Evolutionary conservation across 345 rosid species (phyloP), one percentile per base, ranked within the genome.

Genomic region (Pistacia vera): DNA sequence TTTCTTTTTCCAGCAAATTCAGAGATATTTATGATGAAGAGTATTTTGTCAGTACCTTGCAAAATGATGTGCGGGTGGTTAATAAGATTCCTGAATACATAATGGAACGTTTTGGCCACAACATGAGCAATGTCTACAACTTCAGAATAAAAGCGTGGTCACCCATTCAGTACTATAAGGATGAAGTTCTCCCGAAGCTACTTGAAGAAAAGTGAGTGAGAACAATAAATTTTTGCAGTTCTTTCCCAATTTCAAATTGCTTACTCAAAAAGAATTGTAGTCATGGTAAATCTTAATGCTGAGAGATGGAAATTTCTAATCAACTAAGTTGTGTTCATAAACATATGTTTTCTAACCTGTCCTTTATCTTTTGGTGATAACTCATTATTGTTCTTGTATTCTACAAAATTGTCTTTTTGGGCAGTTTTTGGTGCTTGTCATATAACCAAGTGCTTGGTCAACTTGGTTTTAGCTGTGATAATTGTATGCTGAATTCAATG

Each of bases 91-190:
- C 98, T 68, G 97, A 77, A 63, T 94, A 92, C 70, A 68, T 94
- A 75, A 97, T 94, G 99, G 99, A 94, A 79, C 97, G 99, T 49
- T 97, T 91, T 91, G 97, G 91, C 88, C 68, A 74, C 78, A 94
- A 94, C 74, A 78, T 97, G 92, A 87, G 85, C 77, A 92, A 97
- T 84, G 98, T 94, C 74, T 92, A 85, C 91, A 97, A 97, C 92
- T 97, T 97, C 84, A 90, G 90, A 88, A 87, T 97, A 57, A 92
- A 97, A 89, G 99, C 99, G 61, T 97, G 97, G 99, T 91, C 99
- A 66, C 87, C 98, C 16, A 83, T 97, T 82, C 89, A 85, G 67
- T 97, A 86, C 79, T 97, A 93, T 75, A 84, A 83, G 84, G 98
- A 97, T 88, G 87, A 85, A 5, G 90, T 97, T 72, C 91, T 94